phyloP scores from a whole-genome alignment of 768 basidiomycete genomes.

The Daedalea quercina region DNA sequence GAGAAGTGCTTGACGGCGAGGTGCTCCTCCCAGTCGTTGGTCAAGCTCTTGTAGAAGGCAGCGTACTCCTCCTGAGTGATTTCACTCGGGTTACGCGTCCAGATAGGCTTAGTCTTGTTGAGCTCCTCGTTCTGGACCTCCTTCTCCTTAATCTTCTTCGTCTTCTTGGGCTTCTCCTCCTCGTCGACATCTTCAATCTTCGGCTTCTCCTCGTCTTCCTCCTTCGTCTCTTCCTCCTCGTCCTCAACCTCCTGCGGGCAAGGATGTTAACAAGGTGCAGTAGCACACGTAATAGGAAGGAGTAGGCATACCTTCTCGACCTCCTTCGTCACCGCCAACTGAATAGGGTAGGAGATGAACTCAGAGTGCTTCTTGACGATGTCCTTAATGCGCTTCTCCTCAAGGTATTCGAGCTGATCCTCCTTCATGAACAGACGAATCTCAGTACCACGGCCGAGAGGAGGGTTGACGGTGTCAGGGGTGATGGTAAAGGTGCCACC shows the following conservation, averaged over 20 bases:
- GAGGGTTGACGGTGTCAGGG: conserved; percentile 80
- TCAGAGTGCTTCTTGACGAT: conserved; percentile 99
- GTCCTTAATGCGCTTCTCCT: conserved; percentile 99
- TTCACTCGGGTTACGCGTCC: conserved; percentile 96
- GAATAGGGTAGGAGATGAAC: conserved; percentile 99
- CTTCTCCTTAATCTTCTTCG: conserved; percentile 84
- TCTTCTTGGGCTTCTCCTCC: conserved; percentile 74
- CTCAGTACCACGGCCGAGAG: conserved; percentile 91
- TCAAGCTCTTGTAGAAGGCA: conserved; percentile 98
- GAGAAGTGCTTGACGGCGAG: conserved; percentile 99
- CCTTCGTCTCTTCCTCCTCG: conserved; percentile 72
- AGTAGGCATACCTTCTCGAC: conserved; percentile 80
- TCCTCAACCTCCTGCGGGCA: conserved; percentile 74
- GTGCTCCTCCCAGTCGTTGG: conserved; percentile 99
- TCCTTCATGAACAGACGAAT: conserved; percentile 93
- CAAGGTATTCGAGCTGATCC: conserved; percentile 97
- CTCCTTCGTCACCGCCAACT: conserved; percentile 97
- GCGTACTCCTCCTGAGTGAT: conserved; percentile 91
- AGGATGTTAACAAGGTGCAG: conserved; percentile 1
- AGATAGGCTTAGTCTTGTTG: conserved; percentile 99
- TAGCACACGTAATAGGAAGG: not conserved
- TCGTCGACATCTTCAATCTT: conserved; percentile 63
- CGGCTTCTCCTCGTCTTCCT: conserved; percentile 71
- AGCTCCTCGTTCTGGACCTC: conserved; percentile 88
- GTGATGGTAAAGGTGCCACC: conserved; percentile 99